A percentile compares a stretch with the other conserved stretches of the same genome.
Conservation (phyloP, 345 rosid genomes). For the Salix dunnii region DNA sequence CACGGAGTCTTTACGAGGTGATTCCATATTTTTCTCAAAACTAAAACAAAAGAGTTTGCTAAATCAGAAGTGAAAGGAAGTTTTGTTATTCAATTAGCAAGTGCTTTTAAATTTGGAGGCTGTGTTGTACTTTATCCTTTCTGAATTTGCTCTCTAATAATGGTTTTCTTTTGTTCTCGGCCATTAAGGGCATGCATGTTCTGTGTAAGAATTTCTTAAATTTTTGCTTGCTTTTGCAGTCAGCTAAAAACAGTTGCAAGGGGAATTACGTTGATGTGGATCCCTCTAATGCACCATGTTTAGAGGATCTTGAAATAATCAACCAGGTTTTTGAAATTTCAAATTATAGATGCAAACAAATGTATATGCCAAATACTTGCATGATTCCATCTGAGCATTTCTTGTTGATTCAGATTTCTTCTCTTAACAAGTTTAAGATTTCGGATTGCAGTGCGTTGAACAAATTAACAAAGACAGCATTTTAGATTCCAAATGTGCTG, state of each 20-base stretch:
- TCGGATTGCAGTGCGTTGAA: conserved; percentile 1
- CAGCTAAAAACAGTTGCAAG: conserved; percentile 13
- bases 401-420: neutral
- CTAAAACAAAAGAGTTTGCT: neutral
- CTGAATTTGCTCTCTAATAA: neutral
- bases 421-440: neutral
- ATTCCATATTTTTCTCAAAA: neutral
- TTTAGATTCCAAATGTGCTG: neutral
- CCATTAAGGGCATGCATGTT: neutral
- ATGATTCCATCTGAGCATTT: neutral
- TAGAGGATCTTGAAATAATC: conserved; percentile 9
- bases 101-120: neutral
- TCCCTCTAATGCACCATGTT: neutral
- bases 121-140: neutral
- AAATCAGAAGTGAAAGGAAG: neutral
- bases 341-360: neutral
- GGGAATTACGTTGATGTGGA: neutral
- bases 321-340: neutral
- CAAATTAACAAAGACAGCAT: neutral
- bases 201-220: neutral
- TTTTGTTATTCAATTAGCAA: neutral
- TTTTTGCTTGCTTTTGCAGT: neutral
- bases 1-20: conserved; percentile 4
- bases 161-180: neutral
- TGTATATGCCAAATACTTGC: neutral